Evolutionary conservation across 352 stramenopile species (phyloP).

Genomic region (Phytophthora kernoviae): DNA sequence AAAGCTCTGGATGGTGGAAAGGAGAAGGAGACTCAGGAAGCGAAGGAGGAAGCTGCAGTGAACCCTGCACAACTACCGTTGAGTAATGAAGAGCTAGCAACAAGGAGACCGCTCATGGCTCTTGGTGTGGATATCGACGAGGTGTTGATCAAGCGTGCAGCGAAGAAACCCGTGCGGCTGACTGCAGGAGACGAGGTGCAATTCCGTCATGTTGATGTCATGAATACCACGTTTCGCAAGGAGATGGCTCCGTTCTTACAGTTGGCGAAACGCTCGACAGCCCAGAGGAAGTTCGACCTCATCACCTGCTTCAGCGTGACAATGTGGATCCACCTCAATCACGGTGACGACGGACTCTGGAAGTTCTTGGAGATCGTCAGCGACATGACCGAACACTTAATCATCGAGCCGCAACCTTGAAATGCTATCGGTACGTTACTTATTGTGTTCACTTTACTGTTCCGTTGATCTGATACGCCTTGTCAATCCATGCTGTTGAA

Average conservation of each 20-base stretch:
- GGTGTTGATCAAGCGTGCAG: constrained; percentile 63
- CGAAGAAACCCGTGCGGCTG: constrained; percentile 41
- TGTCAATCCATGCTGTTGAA: constrained; percentile 4
- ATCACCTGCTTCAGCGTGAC: constrained; percentile 86
- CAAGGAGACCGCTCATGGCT: constrained; percentile 51
- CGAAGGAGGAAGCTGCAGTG: constrained; percentile 11
- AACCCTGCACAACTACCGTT: constrained; percentile 24
- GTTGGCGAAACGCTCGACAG: constrained; percentile 37
- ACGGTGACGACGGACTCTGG: constrained; percentile 82
- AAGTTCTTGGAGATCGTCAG: constrained; percentile 69
- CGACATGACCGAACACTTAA: constrained; percentile 66
- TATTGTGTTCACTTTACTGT: not conserved
- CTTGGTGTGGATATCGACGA: constrained; percentile 80
- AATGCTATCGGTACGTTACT: constrained; percentile 75
- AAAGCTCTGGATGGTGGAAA: constrained; percentile 17
- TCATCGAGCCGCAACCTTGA: constrained; percentile 86
- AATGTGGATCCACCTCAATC: constrained; percentile 90
- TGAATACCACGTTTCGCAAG: constrained; percentile 47
- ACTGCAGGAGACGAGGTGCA: constrained; percentile 41
- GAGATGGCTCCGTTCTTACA: constrained; percentile 50
- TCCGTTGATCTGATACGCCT: not conserved
- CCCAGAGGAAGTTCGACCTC: constrained; percentile 61
- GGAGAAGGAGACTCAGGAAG: constrained; percentile 11
- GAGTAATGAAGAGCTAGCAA: constrained; percentile 27
- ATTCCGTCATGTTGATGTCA: constrained; percentile 68